These are phyloP conservation scores for Mycothermus thermophilus DNA, from an alignment of 495 filamentous ascomycete genomes.

Conservation along the genomic window DNA sequence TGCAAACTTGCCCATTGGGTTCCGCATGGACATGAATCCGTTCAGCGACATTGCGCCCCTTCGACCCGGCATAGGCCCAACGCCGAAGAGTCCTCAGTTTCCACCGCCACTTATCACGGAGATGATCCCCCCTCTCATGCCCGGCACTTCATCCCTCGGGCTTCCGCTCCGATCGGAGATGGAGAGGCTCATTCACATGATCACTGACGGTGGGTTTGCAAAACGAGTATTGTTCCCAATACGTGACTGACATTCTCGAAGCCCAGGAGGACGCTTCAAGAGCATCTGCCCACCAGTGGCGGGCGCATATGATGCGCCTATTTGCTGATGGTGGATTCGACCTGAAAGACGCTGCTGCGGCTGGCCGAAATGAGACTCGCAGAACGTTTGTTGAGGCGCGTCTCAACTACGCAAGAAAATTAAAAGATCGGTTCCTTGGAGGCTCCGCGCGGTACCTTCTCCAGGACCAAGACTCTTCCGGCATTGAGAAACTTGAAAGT, in stretches of 20 bases:
- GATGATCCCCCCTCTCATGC: neutral
- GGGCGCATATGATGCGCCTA: constrained; percentile 7
- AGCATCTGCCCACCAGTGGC: constrained; percentile 3
- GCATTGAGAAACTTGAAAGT: constrained; percentile 9
- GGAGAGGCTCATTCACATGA: constrained; percentile 6
- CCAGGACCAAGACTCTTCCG: constrained; percentile 8
- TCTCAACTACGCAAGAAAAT: constrained; percentile 5
- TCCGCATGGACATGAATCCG: neutral
- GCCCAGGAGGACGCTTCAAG: constrained; percentile 3
- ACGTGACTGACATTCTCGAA: neutral
- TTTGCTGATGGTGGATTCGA: constrained; percentile 7
- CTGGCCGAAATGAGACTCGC: neutral
- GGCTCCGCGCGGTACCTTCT: constrained; percentile 8
- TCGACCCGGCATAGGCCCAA: constrained; percentile 1
- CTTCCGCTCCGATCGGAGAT: constrained; percentile 6
- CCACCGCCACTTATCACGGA: constrained; percentile 3
- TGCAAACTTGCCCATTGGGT: neutral
- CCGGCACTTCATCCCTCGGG: neutral
- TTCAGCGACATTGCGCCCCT: constrained; percentile 1
- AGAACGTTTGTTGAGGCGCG: constrained; percentile 7
- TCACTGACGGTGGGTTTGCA: constrained; percentile 4
- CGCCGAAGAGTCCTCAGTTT: constrained; percentile 3
- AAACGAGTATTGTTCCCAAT: neutral
- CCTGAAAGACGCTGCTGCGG: neutral
- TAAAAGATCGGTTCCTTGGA: constrained; percentile 12